Percentiles rank a stretch among this genome's conserved stretches.
These are phyloP conservation scores for Coniochaeta prunicola DNA, from an alignment of 2,329 filamentous ascomycete genomes.

Conservation along the genomic window DNA sequence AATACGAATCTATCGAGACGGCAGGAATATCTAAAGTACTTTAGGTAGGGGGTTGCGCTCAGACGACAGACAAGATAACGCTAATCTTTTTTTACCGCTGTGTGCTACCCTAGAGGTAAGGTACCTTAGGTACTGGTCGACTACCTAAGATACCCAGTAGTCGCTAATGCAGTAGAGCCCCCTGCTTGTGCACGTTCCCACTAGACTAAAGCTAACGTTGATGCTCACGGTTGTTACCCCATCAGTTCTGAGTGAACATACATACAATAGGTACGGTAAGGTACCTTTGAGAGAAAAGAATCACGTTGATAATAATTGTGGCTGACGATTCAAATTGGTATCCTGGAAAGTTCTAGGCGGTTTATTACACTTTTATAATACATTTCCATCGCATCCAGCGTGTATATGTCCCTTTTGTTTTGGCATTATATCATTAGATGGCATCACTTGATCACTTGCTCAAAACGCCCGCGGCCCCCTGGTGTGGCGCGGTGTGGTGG, in stretches of 20 bases:
- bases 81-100: not conserved
- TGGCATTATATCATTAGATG: slow-evolving; percentile 22
- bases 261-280: not conserved
- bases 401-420: not conserved
- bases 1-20: not conserved
- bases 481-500: slow-evolving; percentile 9
- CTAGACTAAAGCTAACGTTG: too few species aligned
- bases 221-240: too few species aligned
- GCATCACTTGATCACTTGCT: not conserved
- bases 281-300: too few species aligned
- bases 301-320: not conserved
- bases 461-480: slow-evolving; percentile 5
- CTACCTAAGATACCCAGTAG: too few species aligned
- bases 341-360: not conserved
- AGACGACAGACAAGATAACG: not conserved
- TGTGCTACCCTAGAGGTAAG: too few species aligned
- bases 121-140: too few species aligned
- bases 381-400: not conserved
- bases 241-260: too few species aligned
- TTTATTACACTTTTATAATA: not conserved
- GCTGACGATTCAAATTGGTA: not conserved
- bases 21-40: too few species aligned
- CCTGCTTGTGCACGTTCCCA: not conserved
- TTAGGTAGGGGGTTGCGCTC: too few species aligned
- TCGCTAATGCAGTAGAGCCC: too few species aligned